Base-by-base conservation (phyloP, 2,329 filamentous ascomycete genomes). In the Aspergillus felis region DNA sequence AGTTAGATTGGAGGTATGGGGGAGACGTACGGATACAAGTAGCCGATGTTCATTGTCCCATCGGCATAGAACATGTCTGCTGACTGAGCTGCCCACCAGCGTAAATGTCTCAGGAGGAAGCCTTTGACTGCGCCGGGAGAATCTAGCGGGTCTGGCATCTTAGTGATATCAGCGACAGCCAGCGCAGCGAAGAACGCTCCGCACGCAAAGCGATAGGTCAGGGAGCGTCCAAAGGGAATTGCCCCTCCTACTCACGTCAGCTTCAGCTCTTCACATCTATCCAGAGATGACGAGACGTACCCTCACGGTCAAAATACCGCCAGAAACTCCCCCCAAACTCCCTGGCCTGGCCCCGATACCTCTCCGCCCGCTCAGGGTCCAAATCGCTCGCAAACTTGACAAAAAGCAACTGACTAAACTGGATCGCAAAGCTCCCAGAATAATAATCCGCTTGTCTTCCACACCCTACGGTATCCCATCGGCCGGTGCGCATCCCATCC, bases 361-460 rank as follows among this genome's bases (percentile, higher is more conserved):
- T 38, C 47, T 51, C 51, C 27, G 52, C 54, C 14, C 59, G 44
- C 25, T 38, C 46, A 0, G 28, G 53, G 24, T 61, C 53, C 25
- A 58, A 32, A 17, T 28, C 41, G n/a, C 38, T 50, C 48, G 57
- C 35, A 48, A 48, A 61, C 27, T 48, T 61, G 3, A 48, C 57
- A 55, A 58, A 63, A 22, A 63, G 46, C 42, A 61, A 51, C 55
- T 61, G 61, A n/a, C 59, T 61, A 48, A 61, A 63, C 53, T 63
- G 61, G 20, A 63, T 63, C 35, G 61, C 61, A 53, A 63, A 63
- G 17, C 61, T 63, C 20, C 61, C 61, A 1, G 61, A 63, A 49
- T 63, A 63, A 54, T 63, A 63, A 51, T 63, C 61, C n/a, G 53
- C 56, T 49, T 63, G 57, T n/a, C 56, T 3, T 6, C 53, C 57